Evolutionary conservation across 768 basidiomycete genomes (phyloP).

Genomic region (Mrakia blollopis): DNA sequence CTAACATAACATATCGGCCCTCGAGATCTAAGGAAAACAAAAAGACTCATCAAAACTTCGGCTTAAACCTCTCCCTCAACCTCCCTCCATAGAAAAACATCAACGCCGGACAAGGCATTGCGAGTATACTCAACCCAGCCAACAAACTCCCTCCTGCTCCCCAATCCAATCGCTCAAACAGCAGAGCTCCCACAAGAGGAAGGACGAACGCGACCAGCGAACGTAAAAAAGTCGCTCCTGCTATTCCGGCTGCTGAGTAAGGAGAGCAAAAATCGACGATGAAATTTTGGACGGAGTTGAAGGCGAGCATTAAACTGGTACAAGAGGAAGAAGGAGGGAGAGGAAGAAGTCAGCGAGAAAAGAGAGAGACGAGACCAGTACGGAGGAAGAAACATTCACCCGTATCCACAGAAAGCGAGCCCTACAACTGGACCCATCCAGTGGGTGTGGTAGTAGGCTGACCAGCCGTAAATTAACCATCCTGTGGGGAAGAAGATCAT

Average conservation of each 20-base stretch:
- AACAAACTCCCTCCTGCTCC: constrained; percentile 10
- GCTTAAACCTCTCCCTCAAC: constrained; percentile 21
- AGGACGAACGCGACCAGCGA: constrained; percentile 23
- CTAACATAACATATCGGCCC: too few species aligned
- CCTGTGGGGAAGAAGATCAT: constrained; percentile 31
- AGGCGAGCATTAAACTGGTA: constrained; percentile 28
- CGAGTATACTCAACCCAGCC: constrained; percentile 15
- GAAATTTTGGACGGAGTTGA: constrained; percentile 32
- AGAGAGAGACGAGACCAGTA: not conserved
- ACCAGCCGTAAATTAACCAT: constrained; percentile 19
- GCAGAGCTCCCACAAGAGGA: constrained; percentile 17
- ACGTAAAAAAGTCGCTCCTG: constrained; percentile 18
- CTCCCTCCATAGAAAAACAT: constrained; percentile 25
- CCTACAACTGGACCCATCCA: constrained; percentile 21
- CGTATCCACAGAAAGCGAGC: constrained; percentile 10
- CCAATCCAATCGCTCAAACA: constrained; percentile 27
- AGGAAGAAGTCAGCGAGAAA: not conserved
- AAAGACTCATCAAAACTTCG: not conserved
- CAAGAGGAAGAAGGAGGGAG: not conserved
- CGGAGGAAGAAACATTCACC: not conserved
- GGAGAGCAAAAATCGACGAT: constrained; percentile 24
- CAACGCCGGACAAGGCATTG: constrained; percentile 14
- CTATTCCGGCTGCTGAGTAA: constrained; percentile 25
- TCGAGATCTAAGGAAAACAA: too few species aligned
- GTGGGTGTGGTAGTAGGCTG: constrained; percentile 5